Base-by-base conservation (phyloP, 2,329 filamentous ascomycete genomes). In the Juglanconis oblonga region DNA sequence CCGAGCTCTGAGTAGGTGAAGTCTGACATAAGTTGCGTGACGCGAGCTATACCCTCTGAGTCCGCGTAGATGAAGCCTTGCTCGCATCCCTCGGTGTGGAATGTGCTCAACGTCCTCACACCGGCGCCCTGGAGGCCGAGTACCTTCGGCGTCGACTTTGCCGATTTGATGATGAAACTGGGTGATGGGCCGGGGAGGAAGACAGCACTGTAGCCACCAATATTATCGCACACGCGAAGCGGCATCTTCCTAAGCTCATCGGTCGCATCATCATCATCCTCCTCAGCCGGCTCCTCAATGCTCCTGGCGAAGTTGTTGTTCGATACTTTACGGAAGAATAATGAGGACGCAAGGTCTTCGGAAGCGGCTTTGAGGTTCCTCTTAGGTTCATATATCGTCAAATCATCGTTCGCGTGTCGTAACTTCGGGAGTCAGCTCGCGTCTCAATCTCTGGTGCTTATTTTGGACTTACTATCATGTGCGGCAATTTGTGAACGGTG, bases 331-430 rank as follows among this genome's bases (percentile, higher is more conserved):
- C 88, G 80, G 73, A 96, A 97, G 57, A 87, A 84, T 10, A 97
- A 77, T 7, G 81, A 83, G 31, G 78, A 75, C 1, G 82, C 77
- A 65, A 88, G 81, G 5, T 79, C 73, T 33, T 75, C 66, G 7
- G 69, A 67, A n/a, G 68, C 71, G 58, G 72, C 72, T 33, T 69
- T 70, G 44, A 70, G 75, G 62, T 77, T 77, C 47, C 84, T 81
- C 66, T 92, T 89, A 1, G 94, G 92, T 70, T 95, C 87, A 71
- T 98, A 99, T 50, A 98, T 83, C 10, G 89, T 89, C 38, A 98
- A 77, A 69, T 98, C 93, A 64, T 97, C 89, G 61, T 86, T 88
- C 9, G 84, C 81, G 52, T 91, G 91, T 54, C 94, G 90, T 33
- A 93, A 78, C 89, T 92, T 64, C 24, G 29, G 40, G 7, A 7